A percentile compares a stretch with the other conserved stretches of the same genome.
Conservation (phyloP, 2,329 filamentous ascomycete genomes). For the Camptophora hylomeconis region DNA sequence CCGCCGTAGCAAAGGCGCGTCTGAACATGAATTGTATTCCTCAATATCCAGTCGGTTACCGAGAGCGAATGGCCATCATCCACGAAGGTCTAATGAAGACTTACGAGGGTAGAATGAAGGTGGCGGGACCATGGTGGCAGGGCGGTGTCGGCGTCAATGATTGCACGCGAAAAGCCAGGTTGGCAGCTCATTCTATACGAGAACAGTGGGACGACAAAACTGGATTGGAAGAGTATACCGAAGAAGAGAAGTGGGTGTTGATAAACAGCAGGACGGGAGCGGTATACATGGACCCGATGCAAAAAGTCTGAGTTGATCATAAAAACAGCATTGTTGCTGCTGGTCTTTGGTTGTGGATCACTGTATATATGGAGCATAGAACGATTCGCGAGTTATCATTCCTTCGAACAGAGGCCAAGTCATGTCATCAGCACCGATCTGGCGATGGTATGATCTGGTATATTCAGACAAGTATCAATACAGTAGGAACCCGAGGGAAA, state of each 20-base stretch:
- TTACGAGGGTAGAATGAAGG: slow-evolving; percentile 52
- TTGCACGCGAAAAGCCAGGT: slow-evolving; percentile 43
- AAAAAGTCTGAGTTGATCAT: too few relatives aligned
- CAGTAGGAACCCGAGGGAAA: too few relatives aligned
- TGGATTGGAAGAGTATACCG: slow-evolving; percentile 10
- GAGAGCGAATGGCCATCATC: slow-evolving; percentile 44
- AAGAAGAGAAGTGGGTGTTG: slow-evolving; percentile 9
- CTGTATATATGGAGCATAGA: too few relatives aligned
- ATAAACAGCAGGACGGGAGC: slow-evolving; percentile 3
- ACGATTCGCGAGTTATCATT: too few relatives aligned
- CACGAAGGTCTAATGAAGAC: slow-evolving; percentile 40
- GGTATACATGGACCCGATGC: slow-evolving; percentile 4
- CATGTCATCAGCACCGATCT: too few relatives aligned
- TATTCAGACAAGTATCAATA: too few relatives aligned
- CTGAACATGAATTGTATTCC: slow-evolving; percentile 67
- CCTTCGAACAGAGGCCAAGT: too few relatives aligned
- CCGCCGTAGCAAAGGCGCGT: slow-evolving; percentile 47
- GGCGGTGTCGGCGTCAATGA: slow-evolving; percentile 38
- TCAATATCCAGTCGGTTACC: slow-evolving; percentile 75
- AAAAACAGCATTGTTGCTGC: too few relatives aligned
- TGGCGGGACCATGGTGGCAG: slow-evolving; percentile 43
- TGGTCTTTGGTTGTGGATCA: too few relatives aligned
- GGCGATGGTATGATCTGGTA: too few relatives aligned
- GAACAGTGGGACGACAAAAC: slow-evolving; percentile 14
- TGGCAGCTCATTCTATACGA: slow-evolving; percentile 27